Evolutionary conservation across 2,329 filamentous ascomycete species (phyloP).

Genomic region (Ceratocystis albifundus): DNA sequence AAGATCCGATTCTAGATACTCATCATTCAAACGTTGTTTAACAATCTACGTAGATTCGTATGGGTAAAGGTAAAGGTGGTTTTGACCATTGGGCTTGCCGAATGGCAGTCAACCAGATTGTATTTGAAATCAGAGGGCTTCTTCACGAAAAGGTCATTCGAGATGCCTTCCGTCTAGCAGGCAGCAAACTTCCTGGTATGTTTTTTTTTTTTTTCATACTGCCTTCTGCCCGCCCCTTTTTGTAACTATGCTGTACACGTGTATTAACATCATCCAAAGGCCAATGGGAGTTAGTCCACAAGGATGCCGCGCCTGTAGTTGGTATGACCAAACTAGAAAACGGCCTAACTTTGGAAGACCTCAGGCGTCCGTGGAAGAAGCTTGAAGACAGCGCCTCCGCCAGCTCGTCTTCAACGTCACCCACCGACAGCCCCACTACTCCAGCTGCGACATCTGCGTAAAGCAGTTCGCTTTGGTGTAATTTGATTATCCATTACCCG

Average conservation of each 20-base stretch:
- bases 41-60: constrained; percentile 53
- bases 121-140: constrained; percentile 85
- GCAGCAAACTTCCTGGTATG: constrained; percentile 85
- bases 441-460: constrained; percentile 15
- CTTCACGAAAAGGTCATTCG: constrained; percentile 88
- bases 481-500: constrained; percentile 8
- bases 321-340: constrained; percentile 76
- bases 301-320: constrained; percentile 78
- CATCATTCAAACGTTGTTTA: constrained; percentile 15
- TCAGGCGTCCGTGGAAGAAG: constrained; percentile 63
- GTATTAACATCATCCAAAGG: constrained; percentile 37
- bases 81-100: constrained; percentile 95
- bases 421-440: constrained; percentile 8
- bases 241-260: neutral
- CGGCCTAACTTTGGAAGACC: constrained; percentile 67
- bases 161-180: constrained; percentile 88
- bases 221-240: neutral
- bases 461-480: neutral
- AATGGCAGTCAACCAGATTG: constrained; percentile 77
- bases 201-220: constrained; percentile 25
- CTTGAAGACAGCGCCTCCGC: constrained; percentile 6
- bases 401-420: neutral
- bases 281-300: constrained; percentile 86
- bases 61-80: constrained; percentile 97
- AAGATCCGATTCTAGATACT: constrained; percentile 26